These are phyloP conservation scores for Plasmodium cynomolgi DNA, from an alignment of 169 alveolate species.

Conservation along the genomic window DNA sequence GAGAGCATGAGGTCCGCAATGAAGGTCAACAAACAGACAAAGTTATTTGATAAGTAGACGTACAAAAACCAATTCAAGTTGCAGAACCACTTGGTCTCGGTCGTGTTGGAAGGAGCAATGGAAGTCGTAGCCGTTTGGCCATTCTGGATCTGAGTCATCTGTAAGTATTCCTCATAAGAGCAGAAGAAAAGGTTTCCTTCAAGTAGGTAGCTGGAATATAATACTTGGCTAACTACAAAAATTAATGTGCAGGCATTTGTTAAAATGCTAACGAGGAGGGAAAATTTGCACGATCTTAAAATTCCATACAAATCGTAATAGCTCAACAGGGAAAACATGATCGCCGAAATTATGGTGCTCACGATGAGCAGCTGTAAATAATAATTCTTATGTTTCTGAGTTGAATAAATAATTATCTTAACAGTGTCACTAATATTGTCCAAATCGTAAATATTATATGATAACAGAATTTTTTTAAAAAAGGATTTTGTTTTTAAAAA, in stretches of 20 bases:
- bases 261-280: slow-evolving; percentile 20
- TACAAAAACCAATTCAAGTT: slow-evolving; percentile 4
- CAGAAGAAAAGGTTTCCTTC: slow-evolving; percentile 53
- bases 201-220: slow-evolving; percentile 48
- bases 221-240: slow-evolving; percentile 26
- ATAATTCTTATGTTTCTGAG: slow-evolving; percentile 60
- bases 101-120: slow-evolving; percentile 15
- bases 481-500: slow-evolving; percentile 36
- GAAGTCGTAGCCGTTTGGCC: background rate
- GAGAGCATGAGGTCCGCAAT: slow-evolving; percentile 23
- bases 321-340: background rate
- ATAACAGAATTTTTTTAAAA: slow-evolving; percentile 10
- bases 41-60: slow-evolving; percentile 35
- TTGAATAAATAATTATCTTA: slow-evolving; percentile 30
- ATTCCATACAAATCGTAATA: slow-evolving; percentile 45
- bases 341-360: slow-evolving; percentile 28
- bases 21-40: slow-evolving; percentile 10
- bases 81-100: slow-evolving; percentile 63
- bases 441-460: slow-evolving; percentile 29
- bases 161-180: slow-evolving; percentile 41
- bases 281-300: slow-evolving; percentile 52
- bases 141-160: background rate
- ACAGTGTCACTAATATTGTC: slow-evolving; percentile 22
- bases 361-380: slow-evolving; percentile 22
- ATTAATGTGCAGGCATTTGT: slow-evolving; percentile 33